Percentiles rank a stretch among this genome's conserved stretches.
phyloP scores from a whole-genome alignment of 805 yeast species.

The Candida incommunis region DNA sequence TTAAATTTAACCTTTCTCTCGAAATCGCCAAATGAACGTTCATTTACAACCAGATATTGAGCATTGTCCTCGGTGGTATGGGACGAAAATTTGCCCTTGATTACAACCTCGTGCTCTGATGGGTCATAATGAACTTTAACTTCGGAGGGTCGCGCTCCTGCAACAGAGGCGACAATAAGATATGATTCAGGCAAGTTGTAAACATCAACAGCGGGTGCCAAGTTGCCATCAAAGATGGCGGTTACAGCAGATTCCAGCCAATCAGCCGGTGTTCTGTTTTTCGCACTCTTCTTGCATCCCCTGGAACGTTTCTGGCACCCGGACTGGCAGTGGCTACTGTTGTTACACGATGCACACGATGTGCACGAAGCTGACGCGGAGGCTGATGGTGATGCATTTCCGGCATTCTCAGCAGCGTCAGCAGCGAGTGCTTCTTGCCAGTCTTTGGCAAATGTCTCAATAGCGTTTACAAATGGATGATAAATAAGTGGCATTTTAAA shows the following conservation, averaged over 20 bases:
- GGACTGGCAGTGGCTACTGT: background rate
- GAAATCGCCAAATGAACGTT: conserved; percentile 42
- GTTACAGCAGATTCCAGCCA: background rate
- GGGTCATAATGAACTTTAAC: conserved; percentile 48
- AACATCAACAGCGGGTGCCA: conserved; percentile 46
- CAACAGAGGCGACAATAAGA: conserved; percentile 35
- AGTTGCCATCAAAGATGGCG: conserved; percentile 10
- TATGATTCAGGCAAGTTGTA: conserved; percentile 36
- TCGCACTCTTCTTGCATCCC: background rate
- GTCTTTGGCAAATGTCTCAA: background rate
- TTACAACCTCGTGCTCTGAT: conserved; percentile 35
- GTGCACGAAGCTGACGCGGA: background rate
- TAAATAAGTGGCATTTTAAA: background rate
- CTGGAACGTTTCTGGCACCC: background rate
- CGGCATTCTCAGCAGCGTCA: background rate
- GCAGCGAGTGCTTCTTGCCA: conserved; percentile 2
- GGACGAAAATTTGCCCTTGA: conserved; percentile 28
- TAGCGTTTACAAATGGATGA: background rate
- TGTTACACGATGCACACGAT: background rate
- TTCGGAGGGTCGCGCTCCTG: conserved; percentile 43
- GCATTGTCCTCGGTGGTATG: conserved; percentile 1
- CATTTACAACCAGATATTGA: conserved; percentile 31
- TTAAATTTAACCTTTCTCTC: conserved; percentile 46
- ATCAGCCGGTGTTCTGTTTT: background rate
- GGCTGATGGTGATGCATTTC: no score